Evolutionary conservation across 805 yeast species (phyloP).

Genomic region (Yamadazyma phyllophila): DNA sequence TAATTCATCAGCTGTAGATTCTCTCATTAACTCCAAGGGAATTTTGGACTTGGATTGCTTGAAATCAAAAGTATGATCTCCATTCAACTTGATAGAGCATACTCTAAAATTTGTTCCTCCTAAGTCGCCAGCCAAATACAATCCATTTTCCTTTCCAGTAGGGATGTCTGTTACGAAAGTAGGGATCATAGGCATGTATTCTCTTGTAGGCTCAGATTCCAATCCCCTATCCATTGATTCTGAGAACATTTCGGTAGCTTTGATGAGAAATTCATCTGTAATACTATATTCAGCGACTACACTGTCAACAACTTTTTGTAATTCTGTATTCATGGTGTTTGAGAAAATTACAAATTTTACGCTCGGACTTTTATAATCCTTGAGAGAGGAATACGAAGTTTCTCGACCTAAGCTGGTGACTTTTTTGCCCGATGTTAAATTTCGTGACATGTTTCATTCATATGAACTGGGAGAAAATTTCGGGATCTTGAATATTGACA

Average conservation of each 20-base stretch:
- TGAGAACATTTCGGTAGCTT: constrained; percentile 56
- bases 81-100: constrained; percentile 76
- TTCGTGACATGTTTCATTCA: no score
- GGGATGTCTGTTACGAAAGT: constrained; percentile 85
- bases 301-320: constrained; percentile 29
- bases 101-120: constrained; percentile 98
- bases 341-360: not conserved
- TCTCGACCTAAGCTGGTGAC: not conserved
- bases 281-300: constrained; percentile 43
- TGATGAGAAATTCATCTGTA: constrained; percentile 39
- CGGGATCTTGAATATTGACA: no score
- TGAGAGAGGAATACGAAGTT: not conserved
- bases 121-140: constrained; percentile 84
- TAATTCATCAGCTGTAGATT: constrained; percentile 59
- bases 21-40: constrained; percentile 73
- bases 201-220: constrained; percentile 40
- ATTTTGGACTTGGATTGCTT: constrained; percentile 77
- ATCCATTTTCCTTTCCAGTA: constrained; percentile 79
- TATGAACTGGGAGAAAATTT: no score
- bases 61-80: constrained; percentile 75
- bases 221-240: constrained; percentile 63
- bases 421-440: no score
- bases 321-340: constrained; percentile 17
- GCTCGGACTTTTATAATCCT: constrained; percentile 8
- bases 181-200: constrained; percentile 82